Conservation (phyloP, 805 yeast genomes). For the Metschnikowia chrysomelidarum region DNA sequence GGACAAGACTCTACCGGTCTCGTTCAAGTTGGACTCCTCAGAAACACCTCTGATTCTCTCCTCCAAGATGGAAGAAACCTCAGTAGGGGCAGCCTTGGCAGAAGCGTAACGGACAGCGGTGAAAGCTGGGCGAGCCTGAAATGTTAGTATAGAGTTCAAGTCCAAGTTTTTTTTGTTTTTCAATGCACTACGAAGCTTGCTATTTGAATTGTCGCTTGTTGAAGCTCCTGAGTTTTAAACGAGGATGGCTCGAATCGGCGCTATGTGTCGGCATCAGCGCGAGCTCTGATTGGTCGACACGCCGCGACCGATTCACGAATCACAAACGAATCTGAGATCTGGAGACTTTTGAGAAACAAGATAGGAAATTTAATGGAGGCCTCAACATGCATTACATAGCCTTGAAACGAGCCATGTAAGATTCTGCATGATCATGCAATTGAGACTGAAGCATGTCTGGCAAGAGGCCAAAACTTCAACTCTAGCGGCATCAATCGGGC, state of each 20-base stretch:
- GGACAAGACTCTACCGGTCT: constrained; percentile 98
- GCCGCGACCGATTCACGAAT: no score
- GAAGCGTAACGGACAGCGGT: constrained; percentile 83
- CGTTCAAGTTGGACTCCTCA: constrained; percentile 95
- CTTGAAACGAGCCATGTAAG: no score
- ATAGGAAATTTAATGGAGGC: no score
- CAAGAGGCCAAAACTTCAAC: neutral
- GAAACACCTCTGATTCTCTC: constrained; percentile 99
- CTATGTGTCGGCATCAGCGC: no score
- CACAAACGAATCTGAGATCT: no score
- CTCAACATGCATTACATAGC: no score
- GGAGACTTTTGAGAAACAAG: no score
- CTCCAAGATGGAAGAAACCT: constrained; percentile 98
- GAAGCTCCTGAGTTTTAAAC: neutral
- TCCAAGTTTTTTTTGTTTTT: neutral
- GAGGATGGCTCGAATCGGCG: no score
- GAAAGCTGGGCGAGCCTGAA: constrained; percentile 69
- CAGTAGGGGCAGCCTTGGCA: constrained; percentile 98
- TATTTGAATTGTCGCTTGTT: neutral
- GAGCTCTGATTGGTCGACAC: constrained; percentile 2
- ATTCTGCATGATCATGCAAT: neutral
- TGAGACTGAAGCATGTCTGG: constrained; percentile 1
- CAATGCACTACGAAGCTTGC: neutral
- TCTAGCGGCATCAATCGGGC: no score
- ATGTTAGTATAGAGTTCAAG: constrained; percentile 27